Evolutionary conservation across 2,329 filamentous ascomycete genomes (phyloP).

Genomic region (Sporothrix curviconia): DNA sequence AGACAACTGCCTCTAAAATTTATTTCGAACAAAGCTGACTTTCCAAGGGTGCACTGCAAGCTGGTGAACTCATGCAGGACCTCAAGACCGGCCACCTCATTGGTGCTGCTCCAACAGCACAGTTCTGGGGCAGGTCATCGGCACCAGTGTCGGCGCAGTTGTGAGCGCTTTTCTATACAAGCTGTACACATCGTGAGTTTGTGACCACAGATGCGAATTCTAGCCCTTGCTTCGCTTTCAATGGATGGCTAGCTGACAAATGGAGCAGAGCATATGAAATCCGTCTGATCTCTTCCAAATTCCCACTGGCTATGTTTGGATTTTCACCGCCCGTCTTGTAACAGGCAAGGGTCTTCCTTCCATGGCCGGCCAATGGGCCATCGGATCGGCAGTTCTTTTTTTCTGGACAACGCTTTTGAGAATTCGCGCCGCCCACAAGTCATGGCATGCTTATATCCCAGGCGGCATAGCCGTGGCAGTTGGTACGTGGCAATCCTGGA

Average conservation of each 20-base stretch:
- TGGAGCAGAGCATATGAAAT: constrained; percentile 68
- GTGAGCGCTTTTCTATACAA: constrained; percentile 82
- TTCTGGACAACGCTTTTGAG: constrained; percentile 63
- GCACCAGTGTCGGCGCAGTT: constrained; percentile 76
- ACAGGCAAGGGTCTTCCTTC: constrained; percentile 81
- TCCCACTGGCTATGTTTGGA: constrained; percentile 93
- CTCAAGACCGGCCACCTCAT: constrained; percentile 92
- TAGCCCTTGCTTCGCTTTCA: not conserved
- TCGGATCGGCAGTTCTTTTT: constrained; percentile 69
- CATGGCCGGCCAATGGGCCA: constrained; percentile 75
- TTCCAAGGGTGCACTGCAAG: constrained; percentile 71
- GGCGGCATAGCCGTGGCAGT: constrained; percentile 95
- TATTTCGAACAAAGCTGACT: constrained; percentile 52
- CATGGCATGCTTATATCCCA: constrained; percentile 72
- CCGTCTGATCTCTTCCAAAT: constrained; percentile 88
- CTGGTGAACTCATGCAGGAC: constrained; percentile 94
- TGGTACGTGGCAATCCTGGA: constrained; percentile 44
- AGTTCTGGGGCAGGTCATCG: constrained; percentile 97
- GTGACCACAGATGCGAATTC: too few species aligned
- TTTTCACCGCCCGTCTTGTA: constrained; percentile 89
- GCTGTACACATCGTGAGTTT: constrained; percentile 62
- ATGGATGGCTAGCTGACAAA: not conserved
- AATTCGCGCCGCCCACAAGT: constrained; percentile 47
- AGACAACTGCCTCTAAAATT: not conserved
- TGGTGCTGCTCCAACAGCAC: constrained; percentile 84